A percentile compares a stretch with the other conserved stretches of the same genome.
These are phyloP conservation scores for Eucalyptus sp. DNA, from an alignment of 345 rosid species.

Conservation along the genomic window DNA sequence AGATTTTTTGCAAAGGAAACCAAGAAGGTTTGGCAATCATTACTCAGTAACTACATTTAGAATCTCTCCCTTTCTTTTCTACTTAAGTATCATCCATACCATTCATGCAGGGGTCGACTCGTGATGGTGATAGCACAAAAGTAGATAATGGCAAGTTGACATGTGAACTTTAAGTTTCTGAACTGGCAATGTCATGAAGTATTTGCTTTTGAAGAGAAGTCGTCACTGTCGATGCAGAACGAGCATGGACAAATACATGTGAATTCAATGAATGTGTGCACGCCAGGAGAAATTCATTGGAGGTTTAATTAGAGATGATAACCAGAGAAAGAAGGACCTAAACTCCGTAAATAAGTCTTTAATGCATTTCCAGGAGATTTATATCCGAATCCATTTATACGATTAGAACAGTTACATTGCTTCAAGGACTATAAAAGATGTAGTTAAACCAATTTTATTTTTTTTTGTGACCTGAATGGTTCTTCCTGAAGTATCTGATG, in stretches of 20 bases:
- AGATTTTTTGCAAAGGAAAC: not conserved
- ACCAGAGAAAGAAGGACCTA: not conserved
- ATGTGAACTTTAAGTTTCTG: not conserved
- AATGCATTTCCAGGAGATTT: not conserved
- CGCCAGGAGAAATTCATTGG: not conserved
- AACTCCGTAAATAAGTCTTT: not conserved
- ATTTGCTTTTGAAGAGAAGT: not conserved
- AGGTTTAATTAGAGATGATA: not conserved
- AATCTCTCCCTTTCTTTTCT: not conserved
- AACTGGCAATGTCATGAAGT: not conserved
- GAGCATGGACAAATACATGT: not conserved
- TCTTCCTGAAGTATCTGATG: conserved; percentile 68
- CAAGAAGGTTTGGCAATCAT: not conserved
- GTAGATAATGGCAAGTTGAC: not conserved
- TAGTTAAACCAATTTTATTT: not conserved
- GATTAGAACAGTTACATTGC: not conserved
- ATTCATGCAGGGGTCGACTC: not conserved
- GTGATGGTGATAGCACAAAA: not conserved
- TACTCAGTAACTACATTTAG: not conserved
- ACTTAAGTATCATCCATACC: not conserved
- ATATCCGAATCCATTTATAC: not conserved
- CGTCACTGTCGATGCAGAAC: not conserved
- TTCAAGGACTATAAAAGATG: not conserved
- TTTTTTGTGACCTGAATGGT: conserved; percentile 60
- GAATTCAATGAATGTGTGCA: not conserved